Evolutionary conservation across 2,329 filamentous ascomycete genomes (phyloP).

Genomic region (Peltaster fructicola): DNA sequence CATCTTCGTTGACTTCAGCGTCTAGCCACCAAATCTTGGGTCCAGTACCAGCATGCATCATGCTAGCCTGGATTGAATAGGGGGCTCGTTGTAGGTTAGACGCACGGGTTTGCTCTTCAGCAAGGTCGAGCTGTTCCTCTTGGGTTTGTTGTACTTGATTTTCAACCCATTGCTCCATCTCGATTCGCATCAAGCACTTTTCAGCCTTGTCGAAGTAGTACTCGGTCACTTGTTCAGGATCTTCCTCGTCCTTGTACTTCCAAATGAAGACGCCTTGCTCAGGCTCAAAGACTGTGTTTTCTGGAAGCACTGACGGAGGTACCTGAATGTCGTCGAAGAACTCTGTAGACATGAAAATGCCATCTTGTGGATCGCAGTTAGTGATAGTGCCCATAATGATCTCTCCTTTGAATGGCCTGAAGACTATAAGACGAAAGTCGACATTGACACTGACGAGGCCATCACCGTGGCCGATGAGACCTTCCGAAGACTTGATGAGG

Average conservation of each 20-base stretch:
- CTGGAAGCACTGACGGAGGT: conserved; percentile 51
- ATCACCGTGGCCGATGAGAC: conserved; percentile 79
- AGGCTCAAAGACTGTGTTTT: conserved; percentile 46
- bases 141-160: conserved; percentile 47
- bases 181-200: conserved; percentile 68
- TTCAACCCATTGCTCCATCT: conserved; percentile 82
- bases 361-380: conserved; percentile 54
- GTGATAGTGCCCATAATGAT: conserved; percentile 75
- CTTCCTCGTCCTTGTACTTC: conserved; percentile 42
- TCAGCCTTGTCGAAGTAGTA: conserved; percentile 86
- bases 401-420: conserved; percentile 89
- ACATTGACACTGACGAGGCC: conserved; percentile 92
- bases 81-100: conserved; percentile 53
- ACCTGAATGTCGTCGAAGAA: conserved; percentile 92
- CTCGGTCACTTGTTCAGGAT: conserved; percentile 36
- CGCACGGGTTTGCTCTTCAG: conserved; percentile 33
- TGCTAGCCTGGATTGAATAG: conserved; percentile 43
- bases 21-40: conserved; percentile 31
- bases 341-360: conserved; percentile 47
- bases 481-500: conserved; percentile 74
- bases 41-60: conserved; percentile 30
- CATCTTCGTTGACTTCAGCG: too few species aligned
- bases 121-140: conserved; percentile 39
- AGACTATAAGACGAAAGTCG: conserved; percentile 84
- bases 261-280: conserved; percentile 44